Base-by-base conservation (phyloP, 164 flowering plant species). In the Hamamelis virginiana region DNA sequence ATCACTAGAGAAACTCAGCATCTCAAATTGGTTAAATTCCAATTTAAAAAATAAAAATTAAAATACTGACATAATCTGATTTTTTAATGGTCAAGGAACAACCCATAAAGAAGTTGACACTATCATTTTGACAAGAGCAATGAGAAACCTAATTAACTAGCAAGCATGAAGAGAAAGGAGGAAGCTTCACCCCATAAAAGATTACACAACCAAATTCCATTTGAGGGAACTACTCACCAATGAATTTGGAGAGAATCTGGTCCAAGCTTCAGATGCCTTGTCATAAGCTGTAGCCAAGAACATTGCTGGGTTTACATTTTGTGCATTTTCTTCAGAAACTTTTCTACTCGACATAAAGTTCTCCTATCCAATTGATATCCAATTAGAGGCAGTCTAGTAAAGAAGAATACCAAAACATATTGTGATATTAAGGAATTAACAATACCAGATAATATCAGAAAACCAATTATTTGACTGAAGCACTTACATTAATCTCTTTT, bases 221-320 rank as follows among this genome's bases (percentile, higher is more conserved):
- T 1, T 3, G 19, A 50, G 55, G 10, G 38, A 70, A 51, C 14
- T 58, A 82, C 97, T 81, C 74, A 94, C 97, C 62, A 74, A 48
- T 66, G 83, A 52, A 61, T 64, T 89, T 9, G 99, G 99, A 51
- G 96, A 87, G 38, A 51, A 63, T 71, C 68, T 74, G 66, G 97
- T 87, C 99, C 99, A 95, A 56, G 97, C 97, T 77, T 90, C 92
- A 70, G 99, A 95, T 75, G 77, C 79, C 81, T 82, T 95, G 81
- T 95, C 98, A 80, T 91, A 95, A 69, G 85, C 60, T 25, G 99
- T 87, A 18, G 92, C 96, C 82, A 95, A 75, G 77, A 86, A 95
- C 91, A 95, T 90, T 47, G 94, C 88, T 23, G 91, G 76, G 10
- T 55, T 75, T 63, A 72, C 69, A 70, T 69, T 76, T 68, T 80